Base-by-base conservation (phyloP, 164 flowering plant species). In the Magnolia changhungtana region DNA sequence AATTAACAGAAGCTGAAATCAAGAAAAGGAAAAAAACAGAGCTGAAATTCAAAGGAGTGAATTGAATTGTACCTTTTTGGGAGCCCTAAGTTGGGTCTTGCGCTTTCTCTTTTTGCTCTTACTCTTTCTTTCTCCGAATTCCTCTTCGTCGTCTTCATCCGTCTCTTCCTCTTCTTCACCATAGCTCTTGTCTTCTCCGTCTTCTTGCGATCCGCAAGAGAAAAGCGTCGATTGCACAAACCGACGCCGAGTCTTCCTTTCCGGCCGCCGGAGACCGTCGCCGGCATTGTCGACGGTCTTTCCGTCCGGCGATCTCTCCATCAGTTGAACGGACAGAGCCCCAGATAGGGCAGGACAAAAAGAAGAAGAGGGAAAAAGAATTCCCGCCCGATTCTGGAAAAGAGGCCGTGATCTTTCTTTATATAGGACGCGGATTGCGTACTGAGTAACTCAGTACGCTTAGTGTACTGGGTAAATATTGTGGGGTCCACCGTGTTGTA, bases 141-240 rank as follows among this genome's bases (percentile, higher is more conserved):
- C 91, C 76, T 80, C 90, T 16, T 19, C 61, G 61, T 55, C 61
- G 61, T 55, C 61, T 10, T 55, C 61, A 2, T 75, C 88, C 51
- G 75, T 84, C 0, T 74, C 72, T 20, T 71, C 80, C 2, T 72
- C 82, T 31, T 79, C 86, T 20, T 29, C 84, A 4, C 50, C 82
- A 5, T 66, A 55, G 0, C 49, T 80, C 16, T 63, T 71, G 16
- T 74, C 67, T 20, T 18, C 69, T 5, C 7, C 50, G 50, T 76
- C 83, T 4, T 51, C 84, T 8, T 50, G 86, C 8, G 83, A 58
- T 50, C 77, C 80, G 63, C 76, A 83, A 0, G 79, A 81, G 74
- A 88, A 82, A 19, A 90, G 83, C 45, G 88, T 89, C 14, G 92
- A 81, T 81, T 90, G 94, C 24, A 88, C 81, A 71, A 88, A 71